Evolutionary conservation across 148 eudicot species (phyloP).

Genomic region (Camellia lanceoleosa): DNA sequence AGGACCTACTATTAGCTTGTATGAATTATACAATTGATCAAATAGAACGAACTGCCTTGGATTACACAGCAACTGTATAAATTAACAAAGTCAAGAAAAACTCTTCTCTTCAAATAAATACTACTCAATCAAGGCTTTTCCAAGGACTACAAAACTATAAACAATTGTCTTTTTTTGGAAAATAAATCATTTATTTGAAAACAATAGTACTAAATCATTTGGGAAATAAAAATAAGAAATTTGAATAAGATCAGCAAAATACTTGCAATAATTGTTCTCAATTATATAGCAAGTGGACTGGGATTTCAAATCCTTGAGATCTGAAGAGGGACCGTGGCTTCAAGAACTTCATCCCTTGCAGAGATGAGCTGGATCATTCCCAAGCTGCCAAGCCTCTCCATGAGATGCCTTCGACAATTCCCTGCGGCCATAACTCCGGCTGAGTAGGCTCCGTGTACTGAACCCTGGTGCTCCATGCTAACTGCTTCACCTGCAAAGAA

Average conservation of each 20-base stretch:
- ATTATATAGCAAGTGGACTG: neutral
- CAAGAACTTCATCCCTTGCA: slow-evolving; percentile 47
- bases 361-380: slow-evolving; percentile 50
- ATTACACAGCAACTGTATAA: too few relatives aligned
- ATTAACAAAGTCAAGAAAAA: too few relatives aligned
- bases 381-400: slow-evolving; percentile 45
- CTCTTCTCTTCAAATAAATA: too few relatives aligned
- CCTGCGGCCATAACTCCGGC: slow-evolving; percentile 86
- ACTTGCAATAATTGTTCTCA: neutral
- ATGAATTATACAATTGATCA: too few relatives aligned
- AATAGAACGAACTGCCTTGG: too few relatives aligned
- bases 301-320: slow-evolving; percentile 72
- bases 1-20: too few relatives aligned
- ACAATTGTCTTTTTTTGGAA: too few relatives aligned
- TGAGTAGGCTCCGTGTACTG: slow-evolving; percentile 94
- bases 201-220: too few relatives aligned
- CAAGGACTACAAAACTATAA: too few relatives aligned
- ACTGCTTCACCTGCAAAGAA: slow-evolving; percentile 98
- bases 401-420: slow-evolving; percentile 62
- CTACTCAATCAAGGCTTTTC: too few relatives aligned
- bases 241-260: neutral
- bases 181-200: too few relatives aligned
- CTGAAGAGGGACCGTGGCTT: slow-evolving; percentile 68
- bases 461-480: slow-evolving; percentile 89
- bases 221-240: too few relatives aligned